Conservation (phyloP, 305 asterid species). For the Fraxinus floribunda region DNA sequence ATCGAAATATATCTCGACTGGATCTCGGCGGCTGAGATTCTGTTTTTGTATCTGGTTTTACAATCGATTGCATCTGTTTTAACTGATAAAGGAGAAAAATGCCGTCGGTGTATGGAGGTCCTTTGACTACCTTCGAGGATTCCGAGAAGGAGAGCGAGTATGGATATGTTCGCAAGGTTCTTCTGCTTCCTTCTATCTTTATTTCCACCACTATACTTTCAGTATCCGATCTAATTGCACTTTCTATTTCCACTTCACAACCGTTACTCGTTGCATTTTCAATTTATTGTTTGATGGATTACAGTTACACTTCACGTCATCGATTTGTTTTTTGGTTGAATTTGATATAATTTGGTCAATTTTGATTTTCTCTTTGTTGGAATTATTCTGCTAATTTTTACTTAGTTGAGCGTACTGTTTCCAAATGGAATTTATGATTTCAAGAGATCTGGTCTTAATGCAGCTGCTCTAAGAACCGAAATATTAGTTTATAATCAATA, state of each 20-base stretch:
- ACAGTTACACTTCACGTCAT: neutral
- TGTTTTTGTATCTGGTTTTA: neutral
- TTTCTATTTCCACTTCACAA: neutral
- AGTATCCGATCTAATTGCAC: neutral
- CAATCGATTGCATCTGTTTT: neutral
- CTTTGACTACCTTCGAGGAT: slow-evolving; percentile 64
- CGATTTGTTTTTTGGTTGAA: neutral
- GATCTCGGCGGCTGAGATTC: slow-evolving; percentile 30
- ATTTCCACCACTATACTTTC: neutral
- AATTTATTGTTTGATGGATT: neutral
- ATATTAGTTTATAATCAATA: neutral
- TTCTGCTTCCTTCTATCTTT: neutral
- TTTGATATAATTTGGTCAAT: slow-evolving; percentile 9
- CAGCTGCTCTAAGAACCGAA: neutral
- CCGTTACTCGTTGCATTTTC: neutral
- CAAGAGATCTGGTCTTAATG: neutral
- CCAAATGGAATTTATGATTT: neutral
- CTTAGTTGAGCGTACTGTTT: neutral
- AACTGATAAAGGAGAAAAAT: neutral
- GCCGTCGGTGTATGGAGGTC: slow-evolving; percentile 54
- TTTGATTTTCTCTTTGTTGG: neutral
- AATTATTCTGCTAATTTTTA: neutral
- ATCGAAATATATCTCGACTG: slow-evolving; percentile 24
- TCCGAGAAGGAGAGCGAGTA: slow-evolving; percentile 73
- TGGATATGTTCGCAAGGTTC: slow-evolving; percentile 67